These are phyloP conservation scores for Acidiella bohemica DNA, from an alignment of 495 filamentous ascomycete species.

Conservation along the genomic window DNA sequence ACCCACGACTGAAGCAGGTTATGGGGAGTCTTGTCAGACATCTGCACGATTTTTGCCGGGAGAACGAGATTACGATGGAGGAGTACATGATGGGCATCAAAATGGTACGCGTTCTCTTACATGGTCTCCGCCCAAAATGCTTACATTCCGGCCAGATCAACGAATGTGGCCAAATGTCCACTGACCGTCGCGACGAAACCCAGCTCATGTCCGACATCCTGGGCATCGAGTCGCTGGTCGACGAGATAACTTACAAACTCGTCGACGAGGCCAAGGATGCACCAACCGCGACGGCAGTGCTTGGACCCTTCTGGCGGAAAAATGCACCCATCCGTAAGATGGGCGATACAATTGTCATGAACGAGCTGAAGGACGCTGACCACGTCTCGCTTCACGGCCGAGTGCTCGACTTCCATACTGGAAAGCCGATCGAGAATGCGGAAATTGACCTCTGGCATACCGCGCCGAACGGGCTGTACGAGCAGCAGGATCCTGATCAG, in stretches of 20 bases:
- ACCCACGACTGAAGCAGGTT: constrained; percentile 40
- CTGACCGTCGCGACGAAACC: constrained; percentile 58
- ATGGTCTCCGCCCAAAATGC: constrained; percentile 12
- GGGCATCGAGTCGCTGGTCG: constrained; percentile 60
- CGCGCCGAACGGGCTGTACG: constrained; percentile 64
- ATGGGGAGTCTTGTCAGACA: constrained; percentile 43
- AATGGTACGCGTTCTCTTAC: constrained; percentile 13
- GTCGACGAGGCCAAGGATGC: constrained; percentile 36
- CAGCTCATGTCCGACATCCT: constrained; percentile 59
- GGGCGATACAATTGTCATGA: constrained; percentile 45
- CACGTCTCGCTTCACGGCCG: constrained; percentile 49
- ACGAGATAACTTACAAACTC: constrained; percentile 62
- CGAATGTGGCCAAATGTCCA: constrained; percentile 57
- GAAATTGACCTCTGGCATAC: constrained; percentile 67
- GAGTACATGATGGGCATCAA: constrained; percentile 37
- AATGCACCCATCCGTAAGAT: constrained; percentile 50
- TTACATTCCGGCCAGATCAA: constrained; percentile 45
- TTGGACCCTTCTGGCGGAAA: constrained; percentile 66
- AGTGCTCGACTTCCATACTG: constrained; percentile 43
- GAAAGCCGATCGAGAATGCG: constrained; percentile 46
- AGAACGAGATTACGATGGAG: constrained; percentile 42
- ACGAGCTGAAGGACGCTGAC: constrained; percentile 36
- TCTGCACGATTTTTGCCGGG: constrained; percentile 46
- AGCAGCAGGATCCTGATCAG: constrained; percentile 62
- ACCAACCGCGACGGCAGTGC: constrained; percentile 56